A percentile compares a stretch with the other conserved stretches of the same genome.
These are phyloP conservation scores for Acer negundo DNA, from an alignment of 345 rosid genomes.

Conservation along the genomic window DNA sequence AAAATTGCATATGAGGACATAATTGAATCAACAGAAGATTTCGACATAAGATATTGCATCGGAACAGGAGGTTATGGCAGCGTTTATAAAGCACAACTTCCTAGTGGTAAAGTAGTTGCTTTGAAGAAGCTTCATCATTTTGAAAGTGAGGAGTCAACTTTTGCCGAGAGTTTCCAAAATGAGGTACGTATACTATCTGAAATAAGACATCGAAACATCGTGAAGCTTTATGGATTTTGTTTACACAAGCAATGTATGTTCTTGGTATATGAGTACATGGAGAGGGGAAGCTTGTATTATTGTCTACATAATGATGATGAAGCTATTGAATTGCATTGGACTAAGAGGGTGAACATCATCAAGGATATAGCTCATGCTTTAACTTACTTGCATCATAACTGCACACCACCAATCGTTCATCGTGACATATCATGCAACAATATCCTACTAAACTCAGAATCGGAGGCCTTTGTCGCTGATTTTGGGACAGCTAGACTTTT, in stretches of 20 bases:
- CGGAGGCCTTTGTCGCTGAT: slow-evolving; percentile 21
- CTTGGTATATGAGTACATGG: slow-evolving; percentile 16
- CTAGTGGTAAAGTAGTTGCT: slow-evolving; percentile 16
- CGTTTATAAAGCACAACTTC: slow-evolving; percentile 18
- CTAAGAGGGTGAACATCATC: slow-evolving; percentile 17
- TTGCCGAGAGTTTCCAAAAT: slow-evolving; percentile 5
- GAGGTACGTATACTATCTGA: slow-evolving; percentile 8
- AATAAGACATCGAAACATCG: slow-evolving; percentile 13
- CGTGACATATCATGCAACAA: slow-evolving; percentile 28
- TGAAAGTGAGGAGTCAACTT: slow-evolving; percentile 7
- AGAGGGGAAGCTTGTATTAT: slow-evolving; percentile 13
- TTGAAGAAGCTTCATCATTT: slow-evolving; percentile 18
- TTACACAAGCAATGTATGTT: slow-evolving; percentile 5
- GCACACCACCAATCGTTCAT: slow-evolving; percentile 21
- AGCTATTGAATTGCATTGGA: slow-evolving; percentile 22
- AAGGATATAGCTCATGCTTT: slow-evolving; percentile 16
- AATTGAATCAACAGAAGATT: slow-evolving; percentile 20
- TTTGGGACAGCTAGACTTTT: slow-evolving; percentile 16
- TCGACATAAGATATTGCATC: slow-evolving; percentile 22
- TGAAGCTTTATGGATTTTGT: slow-evolving; percentile 27
- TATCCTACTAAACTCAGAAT: slow-evolving; percentile 10
- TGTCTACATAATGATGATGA: not conserved
- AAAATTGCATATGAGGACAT: slow-evolving; percentile 20
- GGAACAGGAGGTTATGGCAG: slow-evolving; percentile 27
- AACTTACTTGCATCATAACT: slow-evolving; percentile 23